Conservation (phyloP, 441 rosid genomes). For the Mallotus japonicus region DNA sequence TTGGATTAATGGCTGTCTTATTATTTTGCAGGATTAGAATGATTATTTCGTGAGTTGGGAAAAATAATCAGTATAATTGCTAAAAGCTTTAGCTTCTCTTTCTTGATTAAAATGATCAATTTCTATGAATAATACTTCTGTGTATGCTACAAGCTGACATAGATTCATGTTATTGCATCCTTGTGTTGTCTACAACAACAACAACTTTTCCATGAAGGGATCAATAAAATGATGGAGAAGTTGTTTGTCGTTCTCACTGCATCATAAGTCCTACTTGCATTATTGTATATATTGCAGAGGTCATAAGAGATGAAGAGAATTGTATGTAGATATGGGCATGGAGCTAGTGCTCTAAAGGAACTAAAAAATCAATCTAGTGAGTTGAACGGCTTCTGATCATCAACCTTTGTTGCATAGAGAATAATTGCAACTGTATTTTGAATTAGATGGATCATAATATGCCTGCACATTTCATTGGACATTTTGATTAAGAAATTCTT, state of each 20-base stretch:
- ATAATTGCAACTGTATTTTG: background rate
- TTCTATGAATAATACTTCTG: background rate
- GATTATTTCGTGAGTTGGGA: too few species aligned
- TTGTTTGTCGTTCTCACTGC: too few species aligned
- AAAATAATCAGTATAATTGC: too few species aligned
- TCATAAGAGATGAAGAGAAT: background rate
- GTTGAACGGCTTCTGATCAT: background rate
- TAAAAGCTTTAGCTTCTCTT: too few species aligned
- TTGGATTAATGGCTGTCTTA: too few species aligned
- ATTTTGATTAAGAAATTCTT: slow-evolving; percentile 2
- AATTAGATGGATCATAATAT: background rate
- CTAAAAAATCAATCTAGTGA: too few species aligned
- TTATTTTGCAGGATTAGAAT: too few species aligned
- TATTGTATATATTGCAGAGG: background rate
- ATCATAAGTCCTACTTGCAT: background rate
- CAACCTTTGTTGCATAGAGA: background rate
- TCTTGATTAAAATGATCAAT: too few species aligned
- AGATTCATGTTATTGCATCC: background rate
- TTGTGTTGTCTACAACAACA: background rate
- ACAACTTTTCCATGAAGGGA: background rate
- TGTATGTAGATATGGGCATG: background rate
- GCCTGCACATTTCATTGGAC: background rate
- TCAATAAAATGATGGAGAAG: background rate
- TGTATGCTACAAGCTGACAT: background rate
- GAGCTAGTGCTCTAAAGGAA: background rate